phyloP scores from a whole-genome alignment of 78 protist species.

The Salpingoeca rosetta region DNA sequence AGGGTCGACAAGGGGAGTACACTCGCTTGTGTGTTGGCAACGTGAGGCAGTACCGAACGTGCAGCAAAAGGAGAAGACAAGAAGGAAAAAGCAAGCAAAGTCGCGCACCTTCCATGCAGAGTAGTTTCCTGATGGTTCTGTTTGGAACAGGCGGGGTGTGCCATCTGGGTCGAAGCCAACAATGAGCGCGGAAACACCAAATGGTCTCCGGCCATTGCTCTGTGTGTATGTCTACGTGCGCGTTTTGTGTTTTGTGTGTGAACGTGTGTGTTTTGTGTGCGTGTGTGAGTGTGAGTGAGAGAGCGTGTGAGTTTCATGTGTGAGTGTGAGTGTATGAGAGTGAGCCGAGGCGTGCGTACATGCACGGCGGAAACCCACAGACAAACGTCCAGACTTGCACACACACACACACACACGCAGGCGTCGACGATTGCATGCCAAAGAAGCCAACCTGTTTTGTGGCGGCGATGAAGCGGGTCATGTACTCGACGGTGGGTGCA shows the following conservation, averaged over 20 bases:
- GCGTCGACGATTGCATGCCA: background rate
- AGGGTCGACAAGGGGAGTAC: no score
- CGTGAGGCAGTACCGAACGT: no score
- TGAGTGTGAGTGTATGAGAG: no score
- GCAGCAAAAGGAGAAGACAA: background rate
- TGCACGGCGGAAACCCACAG: background rate
- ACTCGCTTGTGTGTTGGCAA: no score
- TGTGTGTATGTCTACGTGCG: conserved; percentile 89
- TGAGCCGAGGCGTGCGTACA: no score
- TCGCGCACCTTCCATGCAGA: conserved; percentile 82
- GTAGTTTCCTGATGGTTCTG: conserved; percentile 93
- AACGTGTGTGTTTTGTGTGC: no score
- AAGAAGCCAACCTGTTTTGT: conserved; percentile 62
- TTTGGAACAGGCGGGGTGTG: conserved; percentile 81
- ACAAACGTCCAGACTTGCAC: background rate
- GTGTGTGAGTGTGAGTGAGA: no score
- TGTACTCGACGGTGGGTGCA: conserved; percentile 76
- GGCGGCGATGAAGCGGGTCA: conserved; percentile 85
- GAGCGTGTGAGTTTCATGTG: background rate
- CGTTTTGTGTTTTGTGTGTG: no score
- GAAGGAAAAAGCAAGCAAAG: background rate
- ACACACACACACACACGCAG: background rate
- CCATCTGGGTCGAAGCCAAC: conserved; percentile 89
- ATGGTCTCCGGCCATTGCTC: conserved; percentile 97
- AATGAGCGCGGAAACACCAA: conserved; percentile 93